Conservation (phyloP, 2,329 filamentous ascomycete species). For the Cercospora citrullina region DNA sequence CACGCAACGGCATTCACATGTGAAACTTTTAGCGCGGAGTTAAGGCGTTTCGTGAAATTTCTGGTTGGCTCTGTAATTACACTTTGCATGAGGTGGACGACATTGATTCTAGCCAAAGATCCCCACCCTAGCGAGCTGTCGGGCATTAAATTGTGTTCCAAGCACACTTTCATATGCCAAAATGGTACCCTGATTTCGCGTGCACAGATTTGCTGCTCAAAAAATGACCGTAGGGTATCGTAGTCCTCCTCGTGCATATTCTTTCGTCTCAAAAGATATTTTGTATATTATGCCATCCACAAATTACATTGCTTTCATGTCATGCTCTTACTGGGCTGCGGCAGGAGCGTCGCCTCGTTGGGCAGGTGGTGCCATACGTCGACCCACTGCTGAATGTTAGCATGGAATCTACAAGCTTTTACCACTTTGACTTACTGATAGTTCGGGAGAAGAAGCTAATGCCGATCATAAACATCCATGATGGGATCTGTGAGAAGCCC, state of each 20-base stretch:
- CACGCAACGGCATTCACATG: neutral
- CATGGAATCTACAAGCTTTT: neutral
- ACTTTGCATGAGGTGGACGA: neutral
- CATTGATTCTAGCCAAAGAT: neutral
- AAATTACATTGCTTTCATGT: neutral
- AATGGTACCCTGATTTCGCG: neutral
- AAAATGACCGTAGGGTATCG: conserved; percentile 4
- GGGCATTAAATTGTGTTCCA: neutral
- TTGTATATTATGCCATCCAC: neutral
- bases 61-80: conserved; percentile 1
- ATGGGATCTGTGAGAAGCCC: conserved; percentile 60
- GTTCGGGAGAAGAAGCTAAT: conserved; percentile 71
- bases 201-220: conserved; percentile 1
- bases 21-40: conserved; percentile 15
- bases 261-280: neutral
- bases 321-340: conserved; percentile 5
- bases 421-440: conserved; percentile 50
- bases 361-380: conserved; percentile 11
- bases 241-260: conserved; percentile 5
- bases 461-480: conserved; percentile 75
- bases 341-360: conserved; percentile 5
- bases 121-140: neutral
- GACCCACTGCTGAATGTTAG: conserved; percentile 11
- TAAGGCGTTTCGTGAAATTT: conserved; percentile 11
- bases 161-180: neutral